Percentiles rank a stretch among this genome's conserved stretches.
Evolutionary conservation across 2,329 filamentous ascomycete species (phyloP).

Genomic region (Mycocentrospora acerina): DNA sequence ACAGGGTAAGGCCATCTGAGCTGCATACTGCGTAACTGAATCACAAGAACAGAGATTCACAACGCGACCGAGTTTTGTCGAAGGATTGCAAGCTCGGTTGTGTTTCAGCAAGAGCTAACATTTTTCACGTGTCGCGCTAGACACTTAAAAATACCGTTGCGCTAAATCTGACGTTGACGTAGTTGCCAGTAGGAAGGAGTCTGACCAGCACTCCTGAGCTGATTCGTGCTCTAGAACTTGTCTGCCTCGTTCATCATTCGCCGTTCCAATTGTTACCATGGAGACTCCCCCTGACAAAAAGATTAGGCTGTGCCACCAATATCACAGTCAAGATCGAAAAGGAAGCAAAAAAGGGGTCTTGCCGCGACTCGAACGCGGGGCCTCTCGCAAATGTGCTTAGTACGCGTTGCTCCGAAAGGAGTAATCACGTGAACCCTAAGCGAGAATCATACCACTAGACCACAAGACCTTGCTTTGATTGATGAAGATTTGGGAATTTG

Average conservation of each 20-base stretch:
- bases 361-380: constrained; percentile 32
- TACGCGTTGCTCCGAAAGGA: too few relatives aligned
- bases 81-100: neutral
- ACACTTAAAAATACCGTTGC: neutral
- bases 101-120: neutral
- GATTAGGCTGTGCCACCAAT: neutral
- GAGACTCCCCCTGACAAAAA: too few relatives aligned
- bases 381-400: constrained; percentile 28
- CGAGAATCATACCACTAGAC: constrained; percentile 69
- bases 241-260: too few relatives aligned
- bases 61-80: neutral
- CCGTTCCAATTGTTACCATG: too few relatives aligned
- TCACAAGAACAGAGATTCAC: too few relatives aligned
- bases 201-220: too few relatives aligned
- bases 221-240: too few relatives aligned
- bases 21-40: constrained; percentile 24
- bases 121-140: constrained; percentile 17
- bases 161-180: too few relatives aligned
- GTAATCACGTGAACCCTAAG: too few relatives aligned
- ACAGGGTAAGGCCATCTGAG: constrained; percentile 29
- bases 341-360: constrained; percentile 19
- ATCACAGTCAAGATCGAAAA: neutral
- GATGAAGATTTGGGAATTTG: too few relatives aligned
- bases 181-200: neutral
- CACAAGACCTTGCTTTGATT: constrained; percentile 8